Conservation (phyloP, 75 land plant genomes). For the Larix kaempferi region DNA sequence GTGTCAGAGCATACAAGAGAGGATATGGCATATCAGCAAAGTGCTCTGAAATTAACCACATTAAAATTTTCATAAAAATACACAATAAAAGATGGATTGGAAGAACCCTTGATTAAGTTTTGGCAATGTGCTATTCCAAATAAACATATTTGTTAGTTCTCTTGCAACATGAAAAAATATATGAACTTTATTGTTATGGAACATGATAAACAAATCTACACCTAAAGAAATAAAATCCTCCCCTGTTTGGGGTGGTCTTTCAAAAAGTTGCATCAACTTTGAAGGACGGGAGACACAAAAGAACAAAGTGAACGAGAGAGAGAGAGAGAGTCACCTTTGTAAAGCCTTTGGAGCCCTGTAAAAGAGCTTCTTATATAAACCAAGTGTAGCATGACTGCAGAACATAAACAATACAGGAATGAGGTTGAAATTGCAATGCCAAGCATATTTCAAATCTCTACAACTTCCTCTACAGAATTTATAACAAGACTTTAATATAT, state of each 20-base stretch:
- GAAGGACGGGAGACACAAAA: not conserved
- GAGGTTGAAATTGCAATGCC: not conserved
- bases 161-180: too few species aligned
- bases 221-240: not conserved
- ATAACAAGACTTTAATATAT: not conserved
- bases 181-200: too few species aligned
- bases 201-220: not conserved
- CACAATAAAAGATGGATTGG: too few species aligned
- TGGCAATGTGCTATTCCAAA: too few species aligned
- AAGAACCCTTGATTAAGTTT: too few species aligned
- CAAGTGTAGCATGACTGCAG: constrained; percentile 91
- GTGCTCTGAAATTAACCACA: too few species aligned
- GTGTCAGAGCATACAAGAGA: too few species aligned
- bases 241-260: not conserved
- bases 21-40: too few species aligned
- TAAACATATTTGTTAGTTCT: too few species aligned
- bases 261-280: not conserved
- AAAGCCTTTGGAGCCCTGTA: constrained; percentile 89
- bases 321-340: constrained; percentile 44
- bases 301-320: not conserved
- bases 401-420: constrained; percentile 1
- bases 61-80: too few species aligned
- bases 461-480: not conserved
- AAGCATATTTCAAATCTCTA: not conserved
- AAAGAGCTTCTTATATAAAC: constrained; percentile 84